Conservation (phyloP, 2,329 filamentous ascomycete genomes). For the Cytospora schulzeri region DNA sequence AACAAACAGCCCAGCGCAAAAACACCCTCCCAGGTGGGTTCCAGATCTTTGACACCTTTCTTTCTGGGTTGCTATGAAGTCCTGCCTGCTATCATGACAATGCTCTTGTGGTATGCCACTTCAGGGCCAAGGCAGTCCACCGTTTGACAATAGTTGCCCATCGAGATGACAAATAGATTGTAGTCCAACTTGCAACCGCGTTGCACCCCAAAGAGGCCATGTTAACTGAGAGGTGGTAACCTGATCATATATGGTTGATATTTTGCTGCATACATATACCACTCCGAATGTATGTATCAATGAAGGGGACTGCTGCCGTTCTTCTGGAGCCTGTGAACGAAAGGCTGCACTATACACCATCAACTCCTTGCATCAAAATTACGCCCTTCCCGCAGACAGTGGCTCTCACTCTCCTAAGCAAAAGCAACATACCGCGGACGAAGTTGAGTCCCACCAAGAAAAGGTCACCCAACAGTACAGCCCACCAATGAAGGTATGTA, state of each 20-base stretch:
- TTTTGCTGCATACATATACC: no score
- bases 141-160: not conserved
- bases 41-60: not conserved
- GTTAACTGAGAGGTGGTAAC: no score
- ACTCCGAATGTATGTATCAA: no score
- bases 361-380: conserved; percentile 8
- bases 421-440: not conserved
- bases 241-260: no score
- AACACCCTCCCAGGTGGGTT: not conserved
- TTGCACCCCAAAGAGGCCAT: no score
- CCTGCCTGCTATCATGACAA: not conserved
- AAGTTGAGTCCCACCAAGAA: not conserved
- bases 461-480: not conserved
- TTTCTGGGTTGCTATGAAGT: not conserved
- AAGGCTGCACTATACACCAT: not conserved
- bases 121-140: not conserved
- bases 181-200: no score
- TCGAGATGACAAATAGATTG: no score
- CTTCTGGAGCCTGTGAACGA: not conserved
- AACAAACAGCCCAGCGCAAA: not conserved
- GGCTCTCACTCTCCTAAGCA: not conserved
- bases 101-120: not conserved
- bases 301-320: not conserved
- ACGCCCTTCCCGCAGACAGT: not conserved
- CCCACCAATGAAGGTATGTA: not conserved